Base-by-base conservation (phyloP, 805 yeast genomes). In the Nadsonia fulvescens region DNA sequence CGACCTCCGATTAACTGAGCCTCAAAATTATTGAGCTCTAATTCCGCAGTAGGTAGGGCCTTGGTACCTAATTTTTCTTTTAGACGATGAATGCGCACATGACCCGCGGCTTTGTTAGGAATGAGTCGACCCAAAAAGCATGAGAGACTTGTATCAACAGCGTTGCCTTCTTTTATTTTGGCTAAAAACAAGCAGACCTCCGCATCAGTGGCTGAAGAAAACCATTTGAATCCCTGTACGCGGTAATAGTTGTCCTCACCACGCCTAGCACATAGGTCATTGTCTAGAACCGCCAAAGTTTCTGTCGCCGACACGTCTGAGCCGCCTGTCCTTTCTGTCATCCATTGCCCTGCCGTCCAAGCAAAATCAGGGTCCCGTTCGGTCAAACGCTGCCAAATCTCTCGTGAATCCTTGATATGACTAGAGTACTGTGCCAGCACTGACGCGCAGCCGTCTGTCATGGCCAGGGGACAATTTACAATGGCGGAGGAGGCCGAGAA, bases 281-380 rank as follows among this genome's bases (percentile, higher is more conserved):
- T 15, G 8, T 12, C 11, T 17, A 28, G 23, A 7, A 31, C 31
- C 5, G 49, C 49, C 3, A 35, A 33, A 1, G 49, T 42, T 26
- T 44, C 49, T 1, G 46, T 41, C 8, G 36, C 33, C 6, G 44
- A 25, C 8, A 44, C 47, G 14, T 44, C 49, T 5, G 46, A 39
- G 5, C 49, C 49, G 2, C 49, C 49, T 10, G 47, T 31, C 3
- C 49, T 32, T 24, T 44, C 49, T 1, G 49, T 44, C 49, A 44
- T 44, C 49, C 49, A 44, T 24, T 44, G 49, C 7, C 49, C 50
- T 3, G 49, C 40, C n/a, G 43, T 45, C 51, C 51, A 44, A 5
- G 35, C 37, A 12, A 22, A n/a, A 5, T 12, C 12, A 2, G 49
- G 49, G 20, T 45, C 47, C 8, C 43, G 30, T 2, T 40, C 24